Evolutionary conservation across 371 early-diverging fungal species (phyloP).

Genomic region (Gilbertella persicaria): DNA sequence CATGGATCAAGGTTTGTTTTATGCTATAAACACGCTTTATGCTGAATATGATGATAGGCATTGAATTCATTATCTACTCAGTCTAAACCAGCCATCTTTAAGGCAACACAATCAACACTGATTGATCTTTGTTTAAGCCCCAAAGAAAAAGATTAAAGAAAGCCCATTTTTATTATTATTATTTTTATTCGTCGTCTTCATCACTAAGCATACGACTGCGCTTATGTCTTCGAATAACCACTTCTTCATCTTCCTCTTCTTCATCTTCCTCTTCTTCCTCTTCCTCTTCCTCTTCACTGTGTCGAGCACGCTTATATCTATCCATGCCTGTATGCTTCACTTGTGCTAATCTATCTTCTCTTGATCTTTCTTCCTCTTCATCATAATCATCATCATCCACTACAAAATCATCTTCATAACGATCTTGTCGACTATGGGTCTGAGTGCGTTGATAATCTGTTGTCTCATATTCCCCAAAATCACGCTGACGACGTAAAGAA

Average conservation of each 20-base stretch:
- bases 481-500: conserved; percentile 17
- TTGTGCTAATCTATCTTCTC: conserved; percentile 33
- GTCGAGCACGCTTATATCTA: conserved; percentile 23
- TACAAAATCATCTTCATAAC: conserved; percentile 50
- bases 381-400: conserved; percentile 47
- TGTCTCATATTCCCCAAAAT: conserved; percentile 26
- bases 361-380: conserved; percentile 36
- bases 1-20: conserved; percentile 42
- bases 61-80: background rate
- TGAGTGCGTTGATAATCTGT: conserved; percentile 16
- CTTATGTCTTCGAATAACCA: conserved; percentile 33
- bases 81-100: background rate
- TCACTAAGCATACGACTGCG: conserved; percentile 30
- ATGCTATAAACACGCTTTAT: background rate
- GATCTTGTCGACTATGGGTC: conserved; percentile 19
- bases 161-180: too few relatives aligned
- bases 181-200: conserved; percentile 27
- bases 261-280: conserved; percentile 38
- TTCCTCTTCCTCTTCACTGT: conserved; percentile 35
- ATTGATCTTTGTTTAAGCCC: background rate
- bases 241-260: conserved; percentile 36
- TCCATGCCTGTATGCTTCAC: conserved; percentile 33
- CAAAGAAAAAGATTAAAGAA: too few relatives aligned
- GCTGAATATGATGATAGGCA: background rate
- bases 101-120: background rate